Base-by-base conservation (phyloP, 2,329 filamentous ascomycete genomes). In the Colletotrichum sp. region DNA sequence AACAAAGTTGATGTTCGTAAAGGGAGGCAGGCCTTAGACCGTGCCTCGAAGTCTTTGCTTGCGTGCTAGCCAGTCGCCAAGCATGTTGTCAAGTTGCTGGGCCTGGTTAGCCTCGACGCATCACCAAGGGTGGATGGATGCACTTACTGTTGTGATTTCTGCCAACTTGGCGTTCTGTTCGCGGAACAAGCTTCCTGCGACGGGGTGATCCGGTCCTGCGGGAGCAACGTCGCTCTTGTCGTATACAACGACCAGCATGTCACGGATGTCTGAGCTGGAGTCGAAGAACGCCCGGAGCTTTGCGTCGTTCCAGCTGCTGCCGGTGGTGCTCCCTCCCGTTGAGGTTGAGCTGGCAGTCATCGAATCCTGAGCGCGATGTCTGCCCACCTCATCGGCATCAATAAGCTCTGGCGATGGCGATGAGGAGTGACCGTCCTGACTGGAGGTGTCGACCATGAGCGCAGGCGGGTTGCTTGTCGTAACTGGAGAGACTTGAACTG, bases 221-320 rank as follows among this genome's bases (percentile, higher is more conserved):
- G 95, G 94, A 55, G 92, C 90, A 18, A 97, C 92, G 73, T 96
- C 94, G 16, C 92, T 94, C 82, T 96, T 98, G 84, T 98, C 96
- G 81, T 98, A 96, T 33, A 99, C 95, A 74, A 99, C 94, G 47
- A 96, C 90, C 66, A 98, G 89, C 81, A 98, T 90, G 81, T 99
- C 96, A 65, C 95, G 91, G 77, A 99, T 95, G 76, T 98, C 95
- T 38, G 93, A 92, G 74, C 95, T 92, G 77, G 97, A 95, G 77
- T 98, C 96, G 79, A 98, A 93, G 84, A 98, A 99, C 16, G 94
- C 93, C 73, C 95, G 92, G 33, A 99, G 89, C 78, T 92, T 94
- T 70, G 92, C 89, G 82, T 98, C 96, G 75, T 95, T 96, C 97
- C 97, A 99, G 0, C 92, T 90, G 31, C 89, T 24, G 89, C 88